Conservation (phyloP, 2,329 filamentous ascomycete genomes). For the Pseudocercospora crystallina region DNA sequence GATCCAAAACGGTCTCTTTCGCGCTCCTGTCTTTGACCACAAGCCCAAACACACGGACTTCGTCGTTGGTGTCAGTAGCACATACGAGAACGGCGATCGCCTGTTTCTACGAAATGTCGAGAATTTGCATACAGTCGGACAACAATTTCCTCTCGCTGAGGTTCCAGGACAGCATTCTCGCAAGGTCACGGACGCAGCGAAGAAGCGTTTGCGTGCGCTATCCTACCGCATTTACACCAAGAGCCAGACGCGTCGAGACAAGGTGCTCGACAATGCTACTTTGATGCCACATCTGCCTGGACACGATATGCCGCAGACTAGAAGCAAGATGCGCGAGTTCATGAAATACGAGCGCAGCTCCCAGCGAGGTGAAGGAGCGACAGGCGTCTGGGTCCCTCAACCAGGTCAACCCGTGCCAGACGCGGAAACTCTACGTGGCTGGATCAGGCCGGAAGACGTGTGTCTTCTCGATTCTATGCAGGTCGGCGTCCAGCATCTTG, state of each 20-base stretch:
- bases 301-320: constrained; percentile 90
- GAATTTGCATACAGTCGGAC: constrained; percentile 85
- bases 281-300: constrained; percentile 76
- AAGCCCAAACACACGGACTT: constrained; percentile 77
- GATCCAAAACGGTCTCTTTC: constrained; percentile 92
- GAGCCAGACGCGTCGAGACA: constrained; percentile 73
- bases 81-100: constrained; percentile 70
- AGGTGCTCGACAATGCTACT: constrained; percentile 66
- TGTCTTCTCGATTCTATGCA: constrained; percentile 96
- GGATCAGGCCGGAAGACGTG: constrained; percentile 95
- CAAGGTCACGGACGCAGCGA: constrained; percentile 94
- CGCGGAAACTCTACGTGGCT: constrained; percentile 73
- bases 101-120: constrained; percentile 90
- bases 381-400: constrained; percentile 78
- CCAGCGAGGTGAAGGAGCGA: constrained; percentile 57
- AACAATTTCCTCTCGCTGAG: constrained; percentile 87
- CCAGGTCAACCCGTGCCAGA: constrained; percentile 74
- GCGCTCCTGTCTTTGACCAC: constrained; percentile 91
- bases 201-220: constrained; percentile 95
- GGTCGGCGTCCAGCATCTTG: constrained; percentile 84
- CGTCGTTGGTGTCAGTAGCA: constrained; percentile 78
- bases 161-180: constrained; percentile 91
- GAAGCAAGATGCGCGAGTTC: constrained; percentile 96
- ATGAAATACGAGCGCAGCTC: constrained; percentile 85
- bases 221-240: constrained; percentile 84